phyloP scores from a whole-genome alignment of 257 asterid species.

The Solanum clarkiae region DNA sequence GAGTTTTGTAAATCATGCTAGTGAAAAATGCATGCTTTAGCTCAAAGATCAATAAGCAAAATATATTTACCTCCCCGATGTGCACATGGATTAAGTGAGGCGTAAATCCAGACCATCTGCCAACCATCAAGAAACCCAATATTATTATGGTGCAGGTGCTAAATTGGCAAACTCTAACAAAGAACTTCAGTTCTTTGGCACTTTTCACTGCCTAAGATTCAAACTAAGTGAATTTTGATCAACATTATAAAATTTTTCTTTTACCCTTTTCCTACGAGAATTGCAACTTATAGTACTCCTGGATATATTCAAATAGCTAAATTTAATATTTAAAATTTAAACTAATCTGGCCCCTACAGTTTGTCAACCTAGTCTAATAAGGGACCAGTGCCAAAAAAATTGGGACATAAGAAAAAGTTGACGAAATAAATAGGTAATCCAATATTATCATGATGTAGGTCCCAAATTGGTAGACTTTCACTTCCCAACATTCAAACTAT shows the following conservation, averaged over 20 bases:
- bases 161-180: neutral
- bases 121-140: neutral
- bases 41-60: neutral
- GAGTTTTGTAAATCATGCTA: no score
- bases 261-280: neutral
- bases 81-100: constrained; percentile 29
- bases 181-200: neutral
- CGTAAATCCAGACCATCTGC: constrained; percentile 32
- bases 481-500: no score
- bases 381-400: neutral
- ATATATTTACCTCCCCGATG: constrained; percentile 23
- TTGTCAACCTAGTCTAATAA: neutral
- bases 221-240: neutral
- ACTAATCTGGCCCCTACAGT: neutral
- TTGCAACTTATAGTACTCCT: neutral
- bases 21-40: neutral
- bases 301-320: neutral
- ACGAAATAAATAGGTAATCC: neutral
- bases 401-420: neutral
- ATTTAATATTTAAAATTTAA: neutral
- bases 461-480: no score
- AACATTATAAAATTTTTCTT: neutral
- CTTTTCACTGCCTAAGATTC: neutral
- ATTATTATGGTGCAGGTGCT: neutral
- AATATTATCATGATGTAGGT: neutral